phyloP scores from a whole-genome alignment of 1,284 basidiomycete genomes.

The Ganoderma lucidum region DNA sequence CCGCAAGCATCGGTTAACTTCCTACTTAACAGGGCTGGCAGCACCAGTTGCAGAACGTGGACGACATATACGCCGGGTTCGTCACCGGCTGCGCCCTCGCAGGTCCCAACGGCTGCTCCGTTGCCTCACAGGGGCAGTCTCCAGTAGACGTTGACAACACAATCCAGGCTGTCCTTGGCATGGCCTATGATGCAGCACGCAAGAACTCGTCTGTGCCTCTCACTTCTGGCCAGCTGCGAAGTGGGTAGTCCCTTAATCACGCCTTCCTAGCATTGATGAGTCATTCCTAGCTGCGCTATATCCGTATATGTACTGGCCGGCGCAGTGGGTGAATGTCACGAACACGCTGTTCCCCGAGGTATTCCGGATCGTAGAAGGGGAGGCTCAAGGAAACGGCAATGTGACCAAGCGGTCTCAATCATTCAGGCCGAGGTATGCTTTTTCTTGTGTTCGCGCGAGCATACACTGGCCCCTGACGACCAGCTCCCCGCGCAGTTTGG shows the following conservation, averaged over 20 bases:
- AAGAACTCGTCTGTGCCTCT: constrained; percentile 14
- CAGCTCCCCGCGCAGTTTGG: not conserved
- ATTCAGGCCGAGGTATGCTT: not conserved
- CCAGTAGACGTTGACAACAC: not conserved
- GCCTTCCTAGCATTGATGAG: not conserved
- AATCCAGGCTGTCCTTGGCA: not conserved
- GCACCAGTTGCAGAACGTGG: not conserved
- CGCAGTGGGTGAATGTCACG: constrained; percentile 1
- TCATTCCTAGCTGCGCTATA: not conserved
- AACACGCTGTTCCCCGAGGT: constrained; percentile 11
- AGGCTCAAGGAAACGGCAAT: constrained; percentile 19
- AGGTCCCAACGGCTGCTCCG: constrained; percentile 13
- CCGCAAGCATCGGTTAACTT: not conserved
- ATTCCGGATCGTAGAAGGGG: constrained; percentile 26
- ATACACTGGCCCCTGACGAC: not conserved
- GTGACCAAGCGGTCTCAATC: constrained; percentile 19
- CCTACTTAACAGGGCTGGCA: constrained; percentile 10
- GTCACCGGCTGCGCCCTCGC: constrained; percentile 29
- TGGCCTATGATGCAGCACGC: constrained; percentile 2
- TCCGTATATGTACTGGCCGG: constrained; percentile 10
- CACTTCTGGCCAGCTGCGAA: constrained; percentile 13
- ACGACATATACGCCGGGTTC: constrained; percentile 23
- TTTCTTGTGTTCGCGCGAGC: not conserved
- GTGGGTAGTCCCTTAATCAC: not conserved
- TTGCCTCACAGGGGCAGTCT: constrained; percentile 10